A percentile compares a stretch with the other conserved stretches of the same genome.
Evolutionary conservation across 805 yeast genomes (phyloP).

Genomic region (Yamadazyma phyllophila): DNA sequence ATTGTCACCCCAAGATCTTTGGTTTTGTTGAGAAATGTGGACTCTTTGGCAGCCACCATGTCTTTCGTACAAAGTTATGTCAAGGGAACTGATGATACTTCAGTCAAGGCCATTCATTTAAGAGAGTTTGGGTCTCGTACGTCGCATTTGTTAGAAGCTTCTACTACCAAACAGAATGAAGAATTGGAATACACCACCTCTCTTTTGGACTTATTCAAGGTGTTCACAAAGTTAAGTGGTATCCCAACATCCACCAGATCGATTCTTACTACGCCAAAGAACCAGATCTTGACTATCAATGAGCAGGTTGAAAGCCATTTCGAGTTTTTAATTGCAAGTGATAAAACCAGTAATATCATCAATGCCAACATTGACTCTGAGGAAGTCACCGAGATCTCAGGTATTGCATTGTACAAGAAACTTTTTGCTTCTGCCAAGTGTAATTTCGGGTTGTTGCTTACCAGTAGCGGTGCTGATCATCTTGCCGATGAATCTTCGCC

Average conservation of each 20-base stretch:
- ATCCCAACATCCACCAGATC: constrained; percentile 27
- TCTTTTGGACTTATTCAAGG: constrained; percentile 32
- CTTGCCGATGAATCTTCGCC: too few relatives aligned
- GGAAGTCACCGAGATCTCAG: constrained; percentile 17
- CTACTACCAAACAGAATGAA: constrained; percentile 30
- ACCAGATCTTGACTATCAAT: constrained; percentile 29
- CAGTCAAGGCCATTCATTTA: constrained; percentile 52
- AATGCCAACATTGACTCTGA: constrained; percentile 10
- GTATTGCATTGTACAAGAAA: constrained; percentile 21
- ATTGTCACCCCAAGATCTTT: constrained; percentile 22
- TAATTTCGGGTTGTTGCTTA: constrained; percentile 33
- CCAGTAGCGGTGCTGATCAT: constrained; percentile 15
- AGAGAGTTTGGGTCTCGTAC: constrained; percentile 65
- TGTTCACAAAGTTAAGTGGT: constrained; percentile 32
- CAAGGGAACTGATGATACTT: constrained; percentile 16
- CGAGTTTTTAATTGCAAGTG: constrained; percentile 27
- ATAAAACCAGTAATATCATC: constrained; percentile 13
- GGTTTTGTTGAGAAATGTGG: constrained; percentile 28
- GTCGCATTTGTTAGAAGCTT: constrained; percentile 66
- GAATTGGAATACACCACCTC: constrained; percentile 32
- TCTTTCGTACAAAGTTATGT: constrained; percentile 24
- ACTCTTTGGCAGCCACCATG: constrained; percentile 33
- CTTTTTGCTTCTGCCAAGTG: constrained; percentile 26
- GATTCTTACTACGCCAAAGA: constrained; percentile 29
- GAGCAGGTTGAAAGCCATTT: constrained; percentile 27